A percentile compares a stretch with the other conserved stretches of the same genome.
These are phyloP conservation scores for Starmera caribaea DNA, from an alignment of 805 yeast genomes.

Conservation along the genomic window DNA sequence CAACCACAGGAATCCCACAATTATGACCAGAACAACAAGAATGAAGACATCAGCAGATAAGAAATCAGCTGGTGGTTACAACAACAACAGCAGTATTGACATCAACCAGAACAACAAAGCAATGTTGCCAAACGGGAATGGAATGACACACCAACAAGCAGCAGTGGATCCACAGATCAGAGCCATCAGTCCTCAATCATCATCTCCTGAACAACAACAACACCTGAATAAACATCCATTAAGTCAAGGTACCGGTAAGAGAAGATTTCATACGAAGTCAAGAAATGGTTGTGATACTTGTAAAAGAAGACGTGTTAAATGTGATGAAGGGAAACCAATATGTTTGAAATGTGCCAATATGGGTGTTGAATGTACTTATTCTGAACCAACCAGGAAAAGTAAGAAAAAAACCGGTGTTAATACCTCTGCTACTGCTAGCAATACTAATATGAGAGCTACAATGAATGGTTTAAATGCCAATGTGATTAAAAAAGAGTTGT, in stretches of 20 bases:
- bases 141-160: neutral
- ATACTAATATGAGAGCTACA: neutral
- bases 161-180: neutral
- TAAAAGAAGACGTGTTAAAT: conserved; percentile 81
- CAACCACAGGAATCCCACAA: neutral
- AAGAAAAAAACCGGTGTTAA: neutral
- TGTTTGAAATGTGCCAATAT: conserved; percentile 75
- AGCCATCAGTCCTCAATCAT: neutral
- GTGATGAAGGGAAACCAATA: conserved; percentile 78
- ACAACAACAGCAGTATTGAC: no score
- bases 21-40: neutral
- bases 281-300: conserved; percentile 86
- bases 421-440: no score
- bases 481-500: no score
- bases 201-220: neutral
- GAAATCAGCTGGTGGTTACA: neutral
- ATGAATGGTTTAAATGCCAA: neutral
- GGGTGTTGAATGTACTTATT: conserved; percentile 68
- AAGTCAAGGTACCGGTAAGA: conserved; percentile 41
- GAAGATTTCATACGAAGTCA: conserved; percentile 85
- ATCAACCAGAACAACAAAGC: no score
- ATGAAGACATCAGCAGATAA: neutral
- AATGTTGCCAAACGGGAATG: no score
- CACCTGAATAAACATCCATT: neutral
- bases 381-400: conserved; percentile 19